A percentile compares a stretch with the other conserved stretches of the same genome.
phyloP scores from a whole-genome alignment of 1,284 basidiomycete genomes.

The Entoloma clypeatum region DNA sequence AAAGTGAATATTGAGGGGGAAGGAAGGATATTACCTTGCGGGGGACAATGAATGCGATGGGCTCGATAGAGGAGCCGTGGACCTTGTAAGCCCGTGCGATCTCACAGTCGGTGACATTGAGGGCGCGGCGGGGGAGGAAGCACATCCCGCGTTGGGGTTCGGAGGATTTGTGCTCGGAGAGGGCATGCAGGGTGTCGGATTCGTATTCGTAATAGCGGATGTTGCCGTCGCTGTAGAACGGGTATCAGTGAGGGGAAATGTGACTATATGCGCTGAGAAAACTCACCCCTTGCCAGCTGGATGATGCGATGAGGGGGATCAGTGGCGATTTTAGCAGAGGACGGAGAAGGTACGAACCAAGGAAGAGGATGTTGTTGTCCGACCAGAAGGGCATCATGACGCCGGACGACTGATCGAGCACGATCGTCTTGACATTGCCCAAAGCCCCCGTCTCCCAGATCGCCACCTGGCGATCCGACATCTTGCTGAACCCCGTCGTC shows the following conservation, averaged over 20 bases:
- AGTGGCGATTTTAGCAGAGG: constrained; percentile 3
- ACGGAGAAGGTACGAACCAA: constrained; percentile 48
- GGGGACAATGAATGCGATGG: constrained; percentile 92
- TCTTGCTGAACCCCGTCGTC: constrained; percentile 91
- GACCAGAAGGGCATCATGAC: constrained; percentile 98
- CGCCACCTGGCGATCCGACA: constrained; percentile 89
- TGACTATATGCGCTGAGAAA: constrained; percentile 15
- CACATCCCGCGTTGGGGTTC: constrained; percentile 96
- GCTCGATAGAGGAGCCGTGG: constrained; percentile 71
- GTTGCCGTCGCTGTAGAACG: constrained; percentile 73
- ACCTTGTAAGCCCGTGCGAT: constrained; percentile 96
- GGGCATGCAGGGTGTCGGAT: constrained; percentile 74
- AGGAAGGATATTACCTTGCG: constrained; percentile 55
- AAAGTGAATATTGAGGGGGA: constrained; percentile 5
- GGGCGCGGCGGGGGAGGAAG: constrained; percentile 88
- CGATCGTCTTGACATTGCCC: constrained; percentile 63
- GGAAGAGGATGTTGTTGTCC: constrained; percentile 92
- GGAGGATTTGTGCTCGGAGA: constrained; percentile 86
- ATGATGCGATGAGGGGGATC: constrained; percentile 5
- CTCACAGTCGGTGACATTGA: constrained; percentile 90
- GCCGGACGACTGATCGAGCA: constrained; percentile 85
- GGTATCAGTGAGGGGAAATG: constrained; percentile 18
- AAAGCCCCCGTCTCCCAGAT: constrained; percentile 40
- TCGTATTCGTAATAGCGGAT: constrained; percentile 96
- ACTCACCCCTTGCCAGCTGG: constrained; percentile 73